phyloP scores from a whole-genome alignment of 306 rosid genomes.

The Quercus dentata region DNA sequence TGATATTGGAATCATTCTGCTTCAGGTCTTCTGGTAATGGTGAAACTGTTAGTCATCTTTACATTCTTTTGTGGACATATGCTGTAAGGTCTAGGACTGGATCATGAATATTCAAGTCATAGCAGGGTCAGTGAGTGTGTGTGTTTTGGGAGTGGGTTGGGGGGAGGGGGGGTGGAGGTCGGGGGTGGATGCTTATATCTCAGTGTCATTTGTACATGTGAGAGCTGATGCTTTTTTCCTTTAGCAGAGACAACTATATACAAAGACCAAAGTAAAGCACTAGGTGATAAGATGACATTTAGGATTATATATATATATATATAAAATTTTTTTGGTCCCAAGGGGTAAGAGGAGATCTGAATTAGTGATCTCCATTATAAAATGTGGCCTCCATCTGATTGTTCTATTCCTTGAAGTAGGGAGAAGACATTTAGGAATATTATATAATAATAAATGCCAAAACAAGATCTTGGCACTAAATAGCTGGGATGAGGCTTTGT shows the following conservation, averaged over 20 bases:
- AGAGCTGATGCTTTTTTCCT: background rate
- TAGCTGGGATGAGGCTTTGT: background rate
- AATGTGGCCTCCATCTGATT: no score
- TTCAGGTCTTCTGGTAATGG: background rate
- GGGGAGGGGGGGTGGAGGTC: no score
- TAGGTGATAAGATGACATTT: background rate
- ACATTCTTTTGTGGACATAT: background rate
- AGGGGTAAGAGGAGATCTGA: no score
- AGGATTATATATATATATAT: background rate
- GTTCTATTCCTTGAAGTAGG: background rate
- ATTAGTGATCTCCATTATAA: no score
- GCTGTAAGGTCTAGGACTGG: background rate
- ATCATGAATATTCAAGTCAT: background rate
- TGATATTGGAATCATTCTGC: no score
- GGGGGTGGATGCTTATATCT: background rate
- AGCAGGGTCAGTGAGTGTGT: background rate
- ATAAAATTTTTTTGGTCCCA: no score
- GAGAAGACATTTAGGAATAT: background rate
- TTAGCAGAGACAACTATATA: background rate
- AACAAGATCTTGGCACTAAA: background rate
- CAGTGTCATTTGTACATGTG: background rate
- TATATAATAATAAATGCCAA: background rate
- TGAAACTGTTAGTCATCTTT: background rate
- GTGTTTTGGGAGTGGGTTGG: no score
- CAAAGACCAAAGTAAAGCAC: background rate